Evolutionary conservation across 164 flowering plant genomes (phyloP), one percentile per base, ranked within the genome.

Genomic region (Aristolochia californica): DNA sequence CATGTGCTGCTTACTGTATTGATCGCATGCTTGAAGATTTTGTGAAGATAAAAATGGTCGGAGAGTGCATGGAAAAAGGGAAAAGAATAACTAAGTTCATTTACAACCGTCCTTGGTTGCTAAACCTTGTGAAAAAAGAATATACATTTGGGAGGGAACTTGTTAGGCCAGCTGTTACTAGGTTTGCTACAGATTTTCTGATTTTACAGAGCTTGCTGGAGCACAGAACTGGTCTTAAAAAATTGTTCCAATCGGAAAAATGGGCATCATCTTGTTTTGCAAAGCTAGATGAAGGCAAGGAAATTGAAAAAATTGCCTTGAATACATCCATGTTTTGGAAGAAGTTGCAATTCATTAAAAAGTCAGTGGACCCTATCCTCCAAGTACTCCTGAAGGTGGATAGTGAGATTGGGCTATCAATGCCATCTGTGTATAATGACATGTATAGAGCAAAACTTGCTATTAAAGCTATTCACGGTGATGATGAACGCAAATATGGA

Each of bases 21-120:
- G 85, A 87, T 66, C 69, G 51, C 26, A 79, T 84, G 71, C 87
- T 84, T 55, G 81, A 79, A 70, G 91, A 81, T 68, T 78, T 87
- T 68, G 1, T 62, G 62, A 68, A 78, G 61, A 75, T 87, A 59
- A 84, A 77, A 61, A 69, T 75, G 70, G 86, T 84, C 5, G 72
- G 65, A 38, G 85, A 84, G 66, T 80, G 88, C 71, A 64, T 84
- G 68, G 81, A 78, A 47, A 81, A 81, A 63, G 80, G 78, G 20
- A 80, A 81, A 66, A 83, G 53, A 53, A 74, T 87, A 48, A 83
- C 96, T 13, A 87, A 77, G 68, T 78, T 81, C 59, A 81, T 87
- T 49, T 87, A 87, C 64, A 87, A 84, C 61, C 81, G 72, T n/a
- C 51, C 67, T 16, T 80, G 82, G 83, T 50, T 84, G 63, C 71